Evolutionary conservation across 352 stramenopile genomes (phyloP).

Genomic region (Pythium oligandrum): DNA sequence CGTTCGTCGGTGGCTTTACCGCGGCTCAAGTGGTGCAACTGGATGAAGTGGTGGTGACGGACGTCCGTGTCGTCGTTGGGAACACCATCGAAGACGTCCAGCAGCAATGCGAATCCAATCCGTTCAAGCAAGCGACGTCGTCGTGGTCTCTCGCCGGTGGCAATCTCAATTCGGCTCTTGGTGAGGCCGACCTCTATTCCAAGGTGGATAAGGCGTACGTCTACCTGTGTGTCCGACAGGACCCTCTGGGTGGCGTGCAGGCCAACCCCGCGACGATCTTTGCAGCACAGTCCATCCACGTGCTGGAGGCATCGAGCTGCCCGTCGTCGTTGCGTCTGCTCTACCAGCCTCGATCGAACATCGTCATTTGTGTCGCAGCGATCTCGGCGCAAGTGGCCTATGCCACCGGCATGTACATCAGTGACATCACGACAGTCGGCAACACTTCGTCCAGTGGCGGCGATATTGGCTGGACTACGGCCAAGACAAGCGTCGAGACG

Average conservation of each 20-base stretch:
- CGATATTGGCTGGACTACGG: slow-evolving; percentile 2
- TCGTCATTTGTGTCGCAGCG: slow-evolving; percentile 10
- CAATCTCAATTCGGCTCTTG: no score
- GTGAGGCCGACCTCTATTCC: no score
- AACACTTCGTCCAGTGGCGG: neutral
- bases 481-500: neutral
- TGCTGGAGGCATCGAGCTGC: slow-evolving; percentile 2
- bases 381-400: slow-evolving; percentile 1
- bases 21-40: no score
- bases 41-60: no score
- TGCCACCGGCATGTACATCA: slow-evolving; percentile 17
- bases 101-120: neutral
- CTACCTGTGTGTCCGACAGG: slow-evolving; percentile 16
- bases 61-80: no score
- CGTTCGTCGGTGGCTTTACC: no score
- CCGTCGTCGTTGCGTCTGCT: slow-evolving; percentile 7
- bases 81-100: neutral
- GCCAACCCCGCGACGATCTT: slow-evolving; percentile 1
- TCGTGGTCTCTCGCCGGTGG: no score
- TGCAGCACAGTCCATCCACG: slow-evolving; percentile 8
- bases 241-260: slow-evolving; percentile 7
- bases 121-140: no score
- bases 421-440: slow-evolving; percentile 4
- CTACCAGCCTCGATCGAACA: slow-evolving; percentile 1
- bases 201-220: neutral